Percentiles rank a stretch among this genome's conserved stretches.
Evolutionary conservation across 768 basidiomycete species (phyloP).

Genomic region (Clitopilus hobsonii): DNA sequence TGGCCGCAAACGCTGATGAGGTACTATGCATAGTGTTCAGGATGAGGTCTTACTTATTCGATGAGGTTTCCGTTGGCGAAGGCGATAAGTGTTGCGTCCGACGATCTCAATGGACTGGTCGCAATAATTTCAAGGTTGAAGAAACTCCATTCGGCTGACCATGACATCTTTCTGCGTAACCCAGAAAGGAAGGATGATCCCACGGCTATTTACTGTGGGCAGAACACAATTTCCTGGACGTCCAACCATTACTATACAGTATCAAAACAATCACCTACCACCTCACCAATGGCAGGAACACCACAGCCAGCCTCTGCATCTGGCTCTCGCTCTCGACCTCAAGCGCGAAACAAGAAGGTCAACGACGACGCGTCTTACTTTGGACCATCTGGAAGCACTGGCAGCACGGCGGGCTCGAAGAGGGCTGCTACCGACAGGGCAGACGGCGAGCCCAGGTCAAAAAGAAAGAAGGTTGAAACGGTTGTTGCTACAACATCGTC

Average conservation of each 20-base stretch:
- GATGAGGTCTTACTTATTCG: not conserved
- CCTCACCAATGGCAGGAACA: slow-evolving; percentile 28
- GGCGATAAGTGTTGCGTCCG: not conserved
- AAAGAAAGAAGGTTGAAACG: slow-evolving; percentile 66
- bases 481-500: slow-evolving; percentile 12
- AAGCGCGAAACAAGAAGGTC: slow-evolving; percentile 49
- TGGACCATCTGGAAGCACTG: slow-evolving; percentile 43
- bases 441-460: slow-evolving; percentile 71
- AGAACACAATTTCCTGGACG: not conserved
- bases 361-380: slow-evolving; percentile 72
- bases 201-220: not conserved
- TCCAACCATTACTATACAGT: not conserved
- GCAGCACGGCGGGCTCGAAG: slow-evolving; percentile 45
- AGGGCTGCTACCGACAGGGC: slow-evolving; percentile 61
- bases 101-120: not conserved
- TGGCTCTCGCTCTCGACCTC: slow-evolving; percentile 57
- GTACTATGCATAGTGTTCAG: too few relatives aligned
- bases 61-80: not conserved
- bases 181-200: not conserved
- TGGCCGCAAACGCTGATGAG: too few relatives aligned
- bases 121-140: not conserved
- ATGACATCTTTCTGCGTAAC: not conserved
- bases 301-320: slow-evolving; percentile 26
- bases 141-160: not conserved
- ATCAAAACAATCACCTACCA: not conserved